A percentile compares a stretch with the other conserved stretches of the same genome.
Conservation (phyloP, 1,139 yeast genomes). For the Taphrina betulina region DNA sequence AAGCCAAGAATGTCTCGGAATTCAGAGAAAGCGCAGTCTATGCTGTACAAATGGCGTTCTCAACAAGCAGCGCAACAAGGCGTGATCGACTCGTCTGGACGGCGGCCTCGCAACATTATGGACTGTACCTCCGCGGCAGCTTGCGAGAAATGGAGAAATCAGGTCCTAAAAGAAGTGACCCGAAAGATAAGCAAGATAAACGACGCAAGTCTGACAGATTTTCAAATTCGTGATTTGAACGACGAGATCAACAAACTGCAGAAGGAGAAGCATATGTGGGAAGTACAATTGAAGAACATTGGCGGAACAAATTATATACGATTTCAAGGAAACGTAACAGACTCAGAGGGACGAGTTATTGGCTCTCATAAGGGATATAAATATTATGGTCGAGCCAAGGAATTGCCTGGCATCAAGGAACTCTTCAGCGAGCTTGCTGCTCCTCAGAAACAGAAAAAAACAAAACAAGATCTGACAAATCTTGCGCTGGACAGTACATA, state of each 20-base stretch:
- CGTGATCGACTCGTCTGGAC: slow-evolving; percentile 57
- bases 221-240: slow-evolving; percentile 68
- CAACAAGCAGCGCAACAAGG: slow-evolving; percentile 58
- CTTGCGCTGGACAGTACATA: slow-evolving; percentile 47
- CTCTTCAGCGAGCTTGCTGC: slow-evolving; percentile 46
- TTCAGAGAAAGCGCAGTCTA: slow-evolving; percentile 71
- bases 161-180: slow-evolving; percentile 64
- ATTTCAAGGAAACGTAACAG: slow-evolving; percentile 32
- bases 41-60: slow-evolving; percentile 64
- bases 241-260: slow-evolving; percentile 70
- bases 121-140: slow-evolving; percentile 58
- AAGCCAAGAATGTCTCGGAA: slow-evolving; percentile 62
- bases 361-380: slow-evolving; percentile 56
- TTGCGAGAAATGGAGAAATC: slow-evolving; percentile 76
- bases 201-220: slow-evolving; percentile 59
- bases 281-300: slow-evolving; percentile 62
- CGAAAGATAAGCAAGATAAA: slow-evolving; percentile 62
- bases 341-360: slow-evolving; percentile 42
- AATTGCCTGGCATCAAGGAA: slow-evolving; percentile 70
- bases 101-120: slow-evolving; percentile 62
- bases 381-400: slow-evolving; percentile 82
- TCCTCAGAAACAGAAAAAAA: slow-evolving; percentile 24
- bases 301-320: slow-evolving; percentile 67
- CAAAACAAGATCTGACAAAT: slow-evolving; percentile 38
- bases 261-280: slow-evolving; percentile 75